Evolutionary conservation across 306 rosid species (phyloP).

Genomic region (Sphenostylis stenocarpa): DNA sequence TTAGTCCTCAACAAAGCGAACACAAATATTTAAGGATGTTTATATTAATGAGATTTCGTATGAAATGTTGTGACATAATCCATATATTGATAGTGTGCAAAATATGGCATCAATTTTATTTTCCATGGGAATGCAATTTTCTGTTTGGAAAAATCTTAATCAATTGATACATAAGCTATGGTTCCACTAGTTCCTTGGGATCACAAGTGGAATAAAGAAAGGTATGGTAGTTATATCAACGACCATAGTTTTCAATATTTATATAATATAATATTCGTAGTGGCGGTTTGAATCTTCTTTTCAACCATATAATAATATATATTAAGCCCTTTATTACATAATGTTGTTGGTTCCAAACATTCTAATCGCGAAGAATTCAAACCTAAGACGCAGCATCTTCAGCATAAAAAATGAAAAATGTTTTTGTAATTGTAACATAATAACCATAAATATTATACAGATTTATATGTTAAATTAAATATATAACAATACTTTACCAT

Average conservation of each 20-base stretch:
- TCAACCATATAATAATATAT: neutral
- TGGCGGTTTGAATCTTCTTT: neutral
- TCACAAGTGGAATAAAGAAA: neutral
- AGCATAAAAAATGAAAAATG: neutral
- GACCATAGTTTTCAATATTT: neutral
- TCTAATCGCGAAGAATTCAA: neutral
- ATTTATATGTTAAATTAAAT: too few relatives aligned
- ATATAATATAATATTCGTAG: neutral
- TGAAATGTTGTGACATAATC: too few relatives aligned
- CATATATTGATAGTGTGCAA: too few relatives aligned
- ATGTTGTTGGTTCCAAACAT: neutral
- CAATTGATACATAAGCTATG: neutral
- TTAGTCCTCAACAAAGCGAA: neutral
- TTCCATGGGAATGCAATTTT: neutral
- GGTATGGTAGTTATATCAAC: neutral
- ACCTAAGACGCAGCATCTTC: neutral
- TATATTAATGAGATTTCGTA: too few relatives aligned
- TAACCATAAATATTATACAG: too few relatives aligned
- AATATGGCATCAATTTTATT: too few relatives aligned
- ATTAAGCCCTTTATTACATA: neutral
- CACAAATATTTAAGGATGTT: neutral
- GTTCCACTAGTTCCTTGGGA: conserved; percentile 22
- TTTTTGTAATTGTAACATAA: neutral
- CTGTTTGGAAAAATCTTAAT: neutral
- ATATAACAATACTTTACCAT: too few relatives aligned